Conservation (phyloP, 306 rosid genomes). For the Pterocarpus macrocarpus region DNA sequence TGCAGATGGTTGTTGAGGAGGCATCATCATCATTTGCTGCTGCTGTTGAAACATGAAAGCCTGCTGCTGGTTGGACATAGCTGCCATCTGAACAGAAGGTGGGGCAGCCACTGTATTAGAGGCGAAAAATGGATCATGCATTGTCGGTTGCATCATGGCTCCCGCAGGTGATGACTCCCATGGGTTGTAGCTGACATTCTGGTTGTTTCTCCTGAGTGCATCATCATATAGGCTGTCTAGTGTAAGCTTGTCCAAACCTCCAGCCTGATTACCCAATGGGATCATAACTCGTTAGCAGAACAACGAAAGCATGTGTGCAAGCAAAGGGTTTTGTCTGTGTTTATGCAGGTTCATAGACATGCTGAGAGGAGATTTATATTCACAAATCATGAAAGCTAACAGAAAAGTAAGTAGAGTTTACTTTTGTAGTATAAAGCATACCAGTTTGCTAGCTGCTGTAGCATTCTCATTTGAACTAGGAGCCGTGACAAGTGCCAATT, state of each 20-base stretch:
- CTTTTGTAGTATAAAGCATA: conserved; percentile 48
- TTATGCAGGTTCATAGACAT: not conserved
- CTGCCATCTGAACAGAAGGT: conserved; percentile 88
- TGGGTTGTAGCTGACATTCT: conserved; percentile 90
- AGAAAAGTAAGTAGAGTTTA: not conserved
- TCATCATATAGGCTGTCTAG: conserved; percentile 96
- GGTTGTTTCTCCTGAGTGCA: conserved; percentile 90
- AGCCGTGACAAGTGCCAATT: conserved; percentile 95
- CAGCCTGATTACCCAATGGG: conserved; percentile 70
- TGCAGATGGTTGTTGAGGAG: conserved; percentile 65
- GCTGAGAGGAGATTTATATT: conserved; percentile 7
- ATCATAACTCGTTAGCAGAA: conserved; percentile 42
- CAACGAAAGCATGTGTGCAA: not conserved
- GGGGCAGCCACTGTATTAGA: conserved; percentile 81
- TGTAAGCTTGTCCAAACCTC: conserved; percentile 95
- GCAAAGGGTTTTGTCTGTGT: conserved; percentile 1
- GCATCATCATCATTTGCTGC: conserved; percentile 85
- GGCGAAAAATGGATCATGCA: conserved; percentile 83
- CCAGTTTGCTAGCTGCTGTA: conserved; percentile 83
- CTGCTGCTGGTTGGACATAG: conserved; percentile 92
- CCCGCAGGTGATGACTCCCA: conserved; percentile 84
- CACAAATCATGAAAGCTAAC: conserved; percentile 9
- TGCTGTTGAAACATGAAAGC: conserved; percentile 85
- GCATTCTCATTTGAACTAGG: conserved; percentile 95
- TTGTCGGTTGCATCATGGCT: conserved; percentile 71